Evolutionary conservation across 2,329 filamentous ascomycete species (phyloP).

Genomic region (Diaporthe vexans): DNA sequence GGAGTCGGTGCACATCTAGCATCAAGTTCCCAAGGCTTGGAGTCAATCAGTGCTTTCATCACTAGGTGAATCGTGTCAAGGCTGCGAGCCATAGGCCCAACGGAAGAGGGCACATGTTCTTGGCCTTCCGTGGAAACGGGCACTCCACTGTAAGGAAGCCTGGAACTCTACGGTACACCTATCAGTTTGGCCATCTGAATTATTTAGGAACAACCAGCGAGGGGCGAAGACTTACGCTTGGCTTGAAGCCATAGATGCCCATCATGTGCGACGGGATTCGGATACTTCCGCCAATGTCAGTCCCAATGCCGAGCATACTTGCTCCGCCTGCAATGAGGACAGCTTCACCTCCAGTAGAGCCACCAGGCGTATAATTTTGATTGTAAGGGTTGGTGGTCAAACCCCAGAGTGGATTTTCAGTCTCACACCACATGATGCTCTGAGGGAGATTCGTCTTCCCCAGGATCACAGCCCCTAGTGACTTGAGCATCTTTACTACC

Average conservation of each 20-base stretch:
- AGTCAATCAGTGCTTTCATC: slow-evolving; percentile 62
- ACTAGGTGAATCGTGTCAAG: slow-evolving; percentile 63
- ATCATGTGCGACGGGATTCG: slow-evolving; percentile 63
- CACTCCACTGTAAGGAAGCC: slow-evolving; percentile 70
- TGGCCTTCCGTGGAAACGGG: slow-evolving; percentile 74
- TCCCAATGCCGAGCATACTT: slow-evolving; percentile 62
- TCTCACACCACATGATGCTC: slow-evolving; percentile 68
- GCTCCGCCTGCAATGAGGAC: slow-evolving; percentile 56
- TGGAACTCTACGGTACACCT: slow-evolving; percentile 59
- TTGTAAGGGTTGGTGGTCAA: slow-evolving; percentile 61
- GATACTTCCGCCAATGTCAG: slow-evolving; percentile 66
- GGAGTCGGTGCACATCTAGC: slow-evolving; percentile 66
- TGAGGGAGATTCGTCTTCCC: slow-evolving; percentile 64
- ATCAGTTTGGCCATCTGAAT: not conserved
- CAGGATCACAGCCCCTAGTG: slow-evolving; percentile 65
- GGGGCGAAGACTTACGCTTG: slow-evolving; percentile 57
- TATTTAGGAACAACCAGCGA: slow-evolving; percentile 38
- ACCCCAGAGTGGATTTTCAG: slow-evolving; percentile 66
- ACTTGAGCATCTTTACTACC: slow-evolving; percentile 62
- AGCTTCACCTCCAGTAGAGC: slow-evolving; percentile 60
- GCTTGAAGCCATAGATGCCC: slow-evolving; percentile 64
- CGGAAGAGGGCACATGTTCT: slow-evolving; percentile 73
- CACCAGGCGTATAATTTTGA: slow-evolving; percentile 53
- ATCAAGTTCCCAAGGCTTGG: slow-evolving; percentile 67
- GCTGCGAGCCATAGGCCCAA: slow-evolving; percentile 71